These are phyloP conservation scores for Salix purpurea DNA, from an alignment of 345 rosid species.

Conservation along the genomic window DNA sequence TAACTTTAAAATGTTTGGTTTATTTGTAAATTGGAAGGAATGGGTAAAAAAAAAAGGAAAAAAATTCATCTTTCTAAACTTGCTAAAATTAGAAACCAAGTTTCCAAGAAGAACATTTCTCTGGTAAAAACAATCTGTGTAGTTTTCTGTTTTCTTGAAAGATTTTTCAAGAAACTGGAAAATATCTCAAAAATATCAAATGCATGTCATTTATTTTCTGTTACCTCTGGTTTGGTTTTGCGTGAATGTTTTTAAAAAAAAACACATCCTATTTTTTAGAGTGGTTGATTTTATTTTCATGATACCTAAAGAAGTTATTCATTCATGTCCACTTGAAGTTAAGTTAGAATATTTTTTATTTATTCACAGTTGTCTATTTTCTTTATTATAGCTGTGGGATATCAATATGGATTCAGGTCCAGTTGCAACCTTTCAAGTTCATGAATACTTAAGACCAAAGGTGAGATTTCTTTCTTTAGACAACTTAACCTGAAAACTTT, in stretches of 20 bases:
- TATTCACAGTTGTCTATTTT: background rate
- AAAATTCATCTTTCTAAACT: background rate
- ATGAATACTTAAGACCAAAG: conserved; percentile 73
- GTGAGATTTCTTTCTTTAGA: conserved; percentile 32
- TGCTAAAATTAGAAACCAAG: background rate
- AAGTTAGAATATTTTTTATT: background rate
- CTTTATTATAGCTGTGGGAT: conserved; percentile 54
- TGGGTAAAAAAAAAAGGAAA: background rate
- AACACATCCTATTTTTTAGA: too few relatives aligned
- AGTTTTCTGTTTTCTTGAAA: background rate
- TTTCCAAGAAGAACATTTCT: background rate
- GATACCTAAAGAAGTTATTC: background rate
- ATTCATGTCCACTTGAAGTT: background rate
- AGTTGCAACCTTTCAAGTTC: conserved; percentile 74
- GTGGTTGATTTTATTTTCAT: background rate
- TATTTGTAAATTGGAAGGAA: background rate
- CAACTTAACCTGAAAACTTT: background rate
- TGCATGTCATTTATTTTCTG: background rate
- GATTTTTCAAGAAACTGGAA: background rate
- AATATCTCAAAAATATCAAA: too few relatives aligned
- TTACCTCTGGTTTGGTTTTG: background rate
- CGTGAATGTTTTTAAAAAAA: too few relatives aligned
- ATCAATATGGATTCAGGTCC: conserved; percentile 96
- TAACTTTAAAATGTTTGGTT: background rate
- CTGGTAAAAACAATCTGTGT: background rate